Conservation (phyloP, 192 early-diverging fungal genomes). For the Coemansia interrupta region DNA sequence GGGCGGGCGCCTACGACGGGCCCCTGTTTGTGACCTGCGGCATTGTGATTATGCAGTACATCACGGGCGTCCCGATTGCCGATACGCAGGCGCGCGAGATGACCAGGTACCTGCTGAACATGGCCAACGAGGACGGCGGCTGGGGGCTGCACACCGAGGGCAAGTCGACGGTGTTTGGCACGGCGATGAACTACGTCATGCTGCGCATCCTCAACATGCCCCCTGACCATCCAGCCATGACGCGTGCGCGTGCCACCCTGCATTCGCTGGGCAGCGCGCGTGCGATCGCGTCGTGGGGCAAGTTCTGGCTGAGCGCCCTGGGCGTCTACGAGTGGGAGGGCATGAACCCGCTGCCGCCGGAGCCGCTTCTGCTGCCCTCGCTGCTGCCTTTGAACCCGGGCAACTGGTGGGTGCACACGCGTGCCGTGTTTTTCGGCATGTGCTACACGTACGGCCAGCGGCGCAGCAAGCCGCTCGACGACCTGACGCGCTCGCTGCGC, state of each 20-base stretch:
- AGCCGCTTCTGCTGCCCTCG: slow-evolving; percentile 83
- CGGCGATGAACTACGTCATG: slow-evolving; percentile 88
- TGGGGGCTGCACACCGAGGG: slow-evolving; percentile 98
- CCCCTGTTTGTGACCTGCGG: slow-evolving; percentile 97
- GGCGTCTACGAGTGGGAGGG: slow-evolving; percentile 95
- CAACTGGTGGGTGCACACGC: slow-evolving; percentile 92
- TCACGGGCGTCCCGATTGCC: slow-evolving; percentile 68
- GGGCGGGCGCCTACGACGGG: slow-evolving; percentile 93
- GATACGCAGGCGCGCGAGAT: slow-evolving; percentile 71
- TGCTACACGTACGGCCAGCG: slow-evolving; percentile 80
- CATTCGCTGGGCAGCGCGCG: slow-evolving; percentile 83
- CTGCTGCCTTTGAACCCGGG: slow-evolving; percentile 80
- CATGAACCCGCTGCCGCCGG: slow-evolving; percentile 92
- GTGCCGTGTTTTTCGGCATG: slow-evolving; percentile 95
- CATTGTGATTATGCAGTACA: slow-evolving; percentile 82
- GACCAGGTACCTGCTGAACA: slow-evolving; percentile 79
- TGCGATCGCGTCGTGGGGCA: slow-evolving; percentile 92
- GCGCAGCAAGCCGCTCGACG: slow-evolving; percentile 57
- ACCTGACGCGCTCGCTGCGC: slow-evolving; percentile 73
- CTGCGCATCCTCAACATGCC: slow-evolving; percentile 83
- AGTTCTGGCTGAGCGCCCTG: slow-evolving; percentile 93
- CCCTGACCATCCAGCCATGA: slow-evolving; percentile 82
- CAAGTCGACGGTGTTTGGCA: slow-evolving; percentile 91
- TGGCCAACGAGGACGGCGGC: slow-evolving; percentile 88
- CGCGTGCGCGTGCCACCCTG: slow-evolving; percentile 75